Evolutionary conservation across 805 yeast species (phyloP).

Genomic region (Sungouiella blattae): DNA sequence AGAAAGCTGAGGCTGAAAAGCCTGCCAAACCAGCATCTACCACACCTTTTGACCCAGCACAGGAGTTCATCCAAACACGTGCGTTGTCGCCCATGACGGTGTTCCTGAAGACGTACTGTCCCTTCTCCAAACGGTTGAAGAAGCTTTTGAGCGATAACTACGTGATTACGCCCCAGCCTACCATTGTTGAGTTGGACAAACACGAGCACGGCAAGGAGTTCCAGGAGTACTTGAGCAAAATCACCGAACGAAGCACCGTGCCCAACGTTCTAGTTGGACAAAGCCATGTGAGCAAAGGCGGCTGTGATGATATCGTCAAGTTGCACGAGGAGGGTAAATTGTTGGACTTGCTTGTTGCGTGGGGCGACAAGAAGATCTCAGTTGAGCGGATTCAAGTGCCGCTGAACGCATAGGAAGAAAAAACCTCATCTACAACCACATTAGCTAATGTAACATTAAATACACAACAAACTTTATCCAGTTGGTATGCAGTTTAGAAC

Average conservation of each 20-base stretch:
- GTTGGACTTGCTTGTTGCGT: constrained; percentile 46
- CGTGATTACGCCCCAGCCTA: constrained; percentile 66
- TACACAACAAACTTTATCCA: constrained; percentile 3
- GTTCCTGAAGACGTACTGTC: constrained; percentile 60
- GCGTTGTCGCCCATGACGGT: constrained; percentile 62
- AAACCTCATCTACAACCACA: too few species aligned
- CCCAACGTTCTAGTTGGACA: constrained; percentile 17
- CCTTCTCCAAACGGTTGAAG: constrained; percentile 72
- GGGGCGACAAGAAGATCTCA: constrained; percentile 57
- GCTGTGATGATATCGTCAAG: constrained; percentile 73
- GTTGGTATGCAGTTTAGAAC: constrained; percentile 56
- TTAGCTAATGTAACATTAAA: constrained; percentile 19
- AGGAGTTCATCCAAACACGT: constrained; percentile 52
- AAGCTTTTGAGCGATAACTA: constrained; percentile 59
- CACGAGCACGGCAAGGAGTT: constrained; percentile 73
- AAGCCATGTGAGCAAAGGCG: constrained; percentile 63
- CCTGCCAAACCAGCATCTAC: too few species aligned
- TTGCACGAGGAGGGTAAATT: constrained; percentile 59
- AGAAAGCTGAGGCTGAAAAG: constrained; percentile 9
- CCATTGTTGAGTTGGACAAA: constrained; percentile 76
- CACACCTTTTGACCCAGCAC: constrained; percentile 38
- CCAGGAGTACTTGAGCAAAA: constrained; percentile 62
- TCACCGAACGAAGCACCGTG: constrained; percentile 14
- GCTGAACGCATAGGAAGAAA: constrained; percentile 38
- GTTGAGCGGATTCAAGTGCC: constrained; percentile 53